Evolutionary conservation across 2,329 filamentous ascomycete genomes (phyloP).

Genomic region (Atkinsonella hypoxylon): DNA sequence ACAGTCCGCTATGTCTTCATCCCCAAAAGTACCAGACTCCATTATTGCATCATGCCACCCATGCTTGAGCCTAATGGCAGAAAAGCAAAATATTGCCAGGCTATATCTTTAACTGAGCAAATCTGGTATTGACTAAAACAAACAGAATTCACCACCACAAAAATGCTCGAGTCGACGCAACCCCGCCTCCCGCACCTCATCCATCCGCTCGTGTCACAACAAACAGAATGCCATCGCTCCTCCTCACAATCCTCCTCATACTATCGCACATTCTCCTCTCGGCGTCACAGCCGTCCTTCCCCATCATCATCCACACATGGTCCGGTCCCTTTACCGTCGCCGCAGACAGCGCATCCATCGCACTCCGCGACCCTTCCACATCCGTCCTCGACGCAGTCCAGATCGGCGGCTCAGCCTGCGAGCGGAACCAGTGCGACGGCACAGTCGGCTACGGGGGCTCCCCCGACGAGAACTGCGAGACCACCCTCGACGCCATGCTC

Average conservation of each 20-base stretch:
- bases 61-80: too few species aligned
- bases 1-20: too few species aligned
- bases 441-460: slow-evolving; percentile 44
- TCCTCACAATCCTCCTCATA: slow-evolving; percentile 8
- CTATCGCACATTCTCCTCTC: neutral
- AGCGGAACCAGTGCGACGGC: slow-evolving; percentile 39
- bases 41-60: too few species aligned
- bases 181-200: too few species aligned
- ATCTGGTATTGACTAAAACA: too few species aligned
- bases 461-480: slow-evolving; percentile 43
- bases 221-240: neutral
- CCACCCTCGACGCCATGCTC: slow-evolving; percentile 46
- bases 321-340: slow-evolving; percentile 38
- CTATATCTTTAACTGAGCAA: too few species aligned
- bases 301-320: slow-evolving; percentile 44
- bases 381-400: slow-evolving; percentile 40
- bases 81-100: too few species aligned
- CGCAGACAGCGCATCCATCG: slow-evolving; percentile 36
- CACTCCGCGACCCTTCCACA: slow-evolving; percentile 18
- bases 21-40: too few species aligned
- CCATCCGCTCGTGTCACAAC: too few species aligned
- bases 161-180: too few species aligned
- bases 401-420: slow-evolving; percentile 38
- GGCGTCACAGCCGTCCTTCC: slow-evolving; percentile 23
- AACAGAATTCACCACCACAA: too few species aligned